Conservation (phyloP, 2,329 filamentous ascomycete species). For the Arthrobotrys pseudoclavata region DNA sequence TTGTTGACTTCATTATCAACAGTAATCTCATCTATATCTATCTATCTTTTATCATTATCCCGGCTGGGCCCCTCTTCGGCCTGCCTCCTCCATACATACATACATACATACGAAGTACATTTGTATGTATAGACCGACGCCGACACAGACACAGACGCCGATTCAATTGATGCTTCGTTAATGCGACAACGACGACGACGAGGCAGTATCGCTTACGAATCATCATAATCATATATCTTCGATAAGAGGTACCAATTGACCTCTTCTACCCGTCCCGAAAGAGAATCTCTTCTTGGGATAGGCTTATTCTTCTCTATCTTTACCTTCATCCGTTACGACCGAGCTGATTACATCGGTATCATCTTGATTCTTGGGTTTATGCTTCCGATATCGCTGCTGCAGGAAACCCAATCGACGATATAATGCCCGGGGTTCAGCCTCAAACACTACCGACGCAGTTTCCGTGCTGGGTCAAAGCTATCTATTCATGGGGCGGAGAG, state of each 20-base stretch:
- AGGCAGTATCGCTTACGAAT: not conserved
- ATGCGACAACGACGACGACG: constrained; percentile 21
- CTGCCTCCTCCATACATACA: not conserved
- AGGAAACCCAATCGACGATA: constrained; percentile 13
- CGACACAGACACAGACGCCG: not conserved
- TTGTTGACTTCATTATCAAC: constrained; percentile 24
- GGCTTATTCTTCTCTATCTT: constrained; percentile 1
- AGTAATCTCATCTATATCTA: constrained; percentile 25
- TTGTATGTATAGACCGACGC: not conserved
- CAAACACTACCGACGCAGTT: constrained; percentile 66
- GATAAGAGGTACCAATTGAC: constrained; percentile 5
- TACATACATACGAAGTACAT: not conserved
- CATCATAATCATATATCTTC: constrained; percentile 7
- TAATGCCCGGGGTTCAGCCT: constrained; percentile 59
- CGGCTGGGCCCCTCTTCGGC: not conserved
- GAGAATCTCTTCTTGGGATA: not conserved
- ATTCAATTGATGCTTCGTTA: constrained; percentile 18
- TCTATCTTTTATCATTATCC: constrained; percentile 20
- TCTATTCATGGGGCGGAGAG: constrained; percentile 95
- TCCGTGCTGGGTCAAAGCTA: constrained; percentile 90
- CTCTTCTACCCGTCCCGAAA: not conserved
- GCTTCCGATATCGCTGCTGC: constrained; percentile 41
- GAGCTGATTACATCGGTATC: constrained; percentile 3
- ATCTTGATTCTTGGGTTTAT: constrained; percentile 18
- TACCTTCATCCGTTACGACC: constrained; percentile 6